Evolutionary conservation across 1,284 basidiomycete species (phyloP).

Genomic region (Singerocomus inundabilis): DNA sequence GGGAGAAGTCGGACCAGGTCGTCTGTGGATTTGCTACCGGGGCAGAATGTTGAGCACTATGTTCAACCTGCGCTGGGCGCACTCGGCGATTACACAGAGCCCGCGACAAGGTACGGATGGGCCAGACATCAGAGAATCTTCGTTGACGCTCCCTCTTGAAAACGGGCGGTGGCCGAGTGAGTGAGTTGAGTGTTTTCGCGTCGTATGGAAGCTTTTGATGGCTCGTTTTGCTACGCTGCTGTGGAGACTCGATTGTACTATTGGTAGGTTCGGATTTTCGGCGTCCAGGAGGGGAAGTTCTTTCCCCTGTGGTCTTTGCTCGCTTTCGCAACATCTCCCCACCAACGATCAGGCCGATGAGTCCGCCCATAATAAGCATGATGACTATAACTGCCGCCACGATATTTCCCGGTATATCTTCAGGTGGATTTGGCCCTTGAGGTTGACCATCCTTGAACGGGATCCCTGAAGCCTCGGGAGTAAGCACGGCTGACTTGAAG

Average conservation of each 20-base stretch:
- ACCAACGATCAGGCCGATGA: conserved; percentile 28
- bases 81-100: conserved; percentile 11
- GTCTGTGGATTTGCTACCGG: conserved; percentile 16
- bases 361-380: conserved; percentile 29
- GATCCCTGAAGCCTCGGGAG: conserved; percentile 8
- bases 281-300: background rate
- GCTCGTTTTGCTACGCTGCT: background rate
- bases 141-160: conserved; percentile 15
- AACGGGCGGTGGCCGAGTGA: conserved; percentile 18
- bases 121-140: conserved; percentile 23
- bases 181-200: conserved; percentile 15
- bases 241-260: background rate
- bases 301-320: conserved; percentile 5
- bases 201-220: conserved; percentile 10
- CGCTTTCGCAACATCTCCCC: conserved; percentile 30
- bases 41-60: background rate
- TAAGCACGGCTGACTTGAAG: conserved; percentile 3
- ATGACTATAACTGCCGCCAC: conserved; percentile 23
- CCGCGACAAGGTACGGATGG: conserved; percentile 21
- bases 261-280: conserved; percentile 9
- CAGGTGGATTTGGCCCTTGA: conserved; percentile 4
- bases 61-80: conserved; percentile 3
- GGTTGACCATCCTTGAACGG: conserved; percentile 3
- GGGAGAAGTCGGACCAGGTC: conserved; percentile 34
- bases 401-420: conserved; percentile 24